Evolutionary conservation across 108 stramenopile genomes (phyloP).

Genomic region (Parietichytrium sp.): DNA sequence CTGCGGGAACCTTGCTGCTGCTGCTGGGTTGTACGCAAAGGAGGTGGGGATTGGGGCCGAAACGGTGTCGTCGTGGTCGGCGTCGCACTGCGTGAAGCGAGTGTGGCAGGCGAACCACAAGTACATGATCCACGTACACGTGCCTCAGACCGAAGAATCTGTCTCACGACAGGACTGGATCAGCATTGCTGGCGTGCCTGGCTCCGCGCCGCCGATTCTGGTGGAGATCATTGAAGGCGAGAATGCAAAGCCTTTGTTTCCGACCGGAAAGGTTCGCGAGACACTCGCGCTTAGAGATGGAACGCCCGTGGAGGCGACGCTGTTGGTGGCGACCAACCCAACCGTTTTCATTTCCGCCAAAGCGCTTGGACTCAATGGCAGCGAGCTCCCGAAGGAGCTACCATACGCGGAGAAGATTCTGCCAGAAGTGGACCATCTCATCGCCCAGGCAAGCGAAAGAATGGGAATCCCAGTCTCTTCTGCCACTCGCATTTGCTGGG

Average conservation of each 20-base stretch:
- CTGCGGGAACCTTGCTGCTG: slow-evolving; percentile 19
- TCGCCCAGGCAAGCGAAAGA: background rate
- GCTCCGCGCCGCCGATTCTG: background rate
- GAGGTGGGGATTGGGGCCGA: background rate
- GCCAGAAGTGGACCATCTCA: background rate
- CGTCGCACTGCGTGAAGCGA: background rate
- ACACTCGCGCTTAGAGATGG: background rate
- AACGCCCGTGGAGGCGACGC: background rate
- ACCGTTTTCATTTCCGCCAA: background rate
- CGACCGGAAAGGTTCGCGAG: background rate
- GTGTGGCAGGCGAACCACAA: slow-evolving; percentile 15
- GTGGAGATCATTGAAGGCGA: slow-evolving; percentile 21
- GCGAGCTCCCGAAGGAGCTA: background rate
- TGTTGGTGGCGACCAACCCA: background rate
- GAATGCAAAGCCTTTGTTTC: background rate
- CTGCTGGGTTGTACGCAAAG: slow-evolving; percentile 15
- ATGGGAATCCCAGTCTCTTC: background rate
- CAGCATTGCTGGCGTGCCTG: background rate
- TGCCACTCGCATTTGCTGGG: slow-evolving; percentile 19
- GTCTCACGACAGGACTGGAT: background rate
- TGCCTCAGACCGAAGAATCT: background rate
- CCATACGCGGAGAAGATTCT: background rate
- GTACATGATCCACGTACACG: background rate
- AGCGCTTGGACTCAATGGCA: background rate
- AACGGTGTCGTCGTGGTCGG: background rate